These are phyloP conservation scores for Nakaseomyces uthaithaninus DNA, from an alignment of 1,139 yeast species.

Conservation along the genomic window DNA sequence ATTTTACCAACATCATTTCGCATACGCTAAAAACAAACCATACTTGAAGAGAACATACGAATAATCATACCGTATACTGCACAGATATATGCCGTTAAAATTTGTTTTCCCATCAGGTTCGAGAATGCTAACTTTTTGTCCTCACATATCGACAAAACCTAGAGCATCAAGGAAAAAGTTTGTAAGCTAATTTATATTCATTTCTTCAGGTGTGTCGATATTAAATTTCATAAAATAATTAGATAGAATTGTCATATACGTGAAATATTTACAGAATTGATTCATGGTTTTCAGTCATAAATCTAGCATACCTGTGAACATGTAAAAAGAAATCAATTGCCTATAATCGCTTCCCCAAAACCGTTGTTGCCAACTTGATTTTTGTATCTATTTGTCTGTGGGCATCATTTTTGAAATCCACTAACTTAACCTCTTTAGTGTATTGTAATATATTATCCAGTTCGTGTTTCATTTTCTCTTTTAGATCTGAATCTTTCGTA, in stretches of 20 bases:
- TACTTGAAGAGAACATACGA: constrained; percentile 4
- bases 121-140: no score
- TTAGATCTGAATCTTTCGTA: constrained; percentile 58
- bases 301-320: no score
- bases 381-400: constrained; percentile 53
- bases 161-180: no score
- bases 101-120: no score
- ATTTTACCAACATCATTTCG: constrained; percentile 23
- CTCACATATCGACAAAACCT: no score
- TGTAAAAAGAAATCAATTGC: constrained; percentile 28
- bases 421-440: constrained; percentile 44
- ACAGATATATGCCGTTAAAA: no score
- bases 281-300: no score
- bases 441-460: constrained; percentile 50
- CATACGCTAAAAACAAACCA: constrained; percentile 13
- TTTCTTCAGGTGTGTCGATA: no score
- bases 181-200: no score
- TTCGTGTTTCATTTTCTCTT: constrained; percentile 52
- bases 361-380: constrained; percentile 56
- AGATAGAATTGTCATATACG: no score
- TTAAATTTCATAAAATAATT: no score
- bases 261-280: no score
- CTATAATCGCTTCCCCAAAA: constrained; percentile 62
- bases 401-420: constrained; percentile 52
- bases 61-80: constrained; percentile 6